These are phyloP conservation scores for Suillus alpinus DNA, from an alignment of 768 basidiomycete genomes.

Conservation along the genomic window DNA sequence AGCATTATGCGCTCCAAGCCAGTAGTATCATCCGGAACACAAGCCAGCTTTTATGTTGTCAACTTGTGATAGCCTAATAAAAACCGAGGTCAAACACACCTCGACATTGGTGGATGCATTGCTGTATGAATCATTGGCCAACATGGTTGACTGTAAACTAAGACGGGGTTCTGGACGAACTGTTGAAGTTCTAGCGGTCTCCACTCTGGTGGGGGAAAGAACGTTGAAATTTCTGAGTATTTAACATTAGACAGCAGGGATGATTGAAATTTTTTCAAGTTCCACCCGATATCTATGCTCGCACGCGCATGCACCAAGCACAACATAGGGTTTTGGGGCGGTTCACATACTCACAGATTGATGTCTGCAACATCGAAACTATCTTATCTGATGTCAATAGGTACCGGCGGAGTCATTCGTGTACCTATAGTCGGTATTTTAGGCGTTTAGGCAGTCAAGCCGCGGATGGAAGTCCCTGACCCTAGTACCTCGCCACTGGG, in stretches of 20 bases:
- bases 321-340: too few species aligned
- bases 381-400: slow-evolving; percentile 11
- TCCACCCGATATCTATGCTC: slow-evolving; percentile 11
- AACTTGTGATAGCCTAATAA: slow-evolving; percentile 1
- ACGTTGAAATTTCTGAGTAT: neutral
- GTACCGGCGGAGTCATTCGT: neutral
- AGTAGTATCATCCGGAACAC: slow-evolving; percentile 30
- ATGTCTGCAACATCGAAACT: slow-evolving; percentile 2
- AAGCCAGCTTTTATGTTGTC: slow-evolving; percentile 19
- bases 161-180: slow-evolving; percentile 3
- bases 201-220: neutral
- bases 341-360: slow-evolving; percentile 4
- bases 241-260: neutral
- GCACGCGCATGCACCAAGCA: slow-evolving; percentile 2
- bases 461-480: neutral
- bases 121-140: slow-evolving; percentile 22
- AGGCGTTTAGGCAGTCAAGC: neutral
- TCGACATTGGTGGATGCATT: slow-evolving; percentile 23
- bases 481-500: neutral
- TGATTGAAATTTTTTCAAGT: neutral
- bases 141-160: slow-evolving; percentile 14
- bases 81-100: slow-evolving; percentile 7
- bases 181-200: slow-evolving; percentile 12
- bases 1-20: slow-evolving; percentile 68
- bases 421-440: neutral